phyloP scores from a whole-genome alignment of 805 yeast genomes.

The Candida palmyrensis region DNA sequence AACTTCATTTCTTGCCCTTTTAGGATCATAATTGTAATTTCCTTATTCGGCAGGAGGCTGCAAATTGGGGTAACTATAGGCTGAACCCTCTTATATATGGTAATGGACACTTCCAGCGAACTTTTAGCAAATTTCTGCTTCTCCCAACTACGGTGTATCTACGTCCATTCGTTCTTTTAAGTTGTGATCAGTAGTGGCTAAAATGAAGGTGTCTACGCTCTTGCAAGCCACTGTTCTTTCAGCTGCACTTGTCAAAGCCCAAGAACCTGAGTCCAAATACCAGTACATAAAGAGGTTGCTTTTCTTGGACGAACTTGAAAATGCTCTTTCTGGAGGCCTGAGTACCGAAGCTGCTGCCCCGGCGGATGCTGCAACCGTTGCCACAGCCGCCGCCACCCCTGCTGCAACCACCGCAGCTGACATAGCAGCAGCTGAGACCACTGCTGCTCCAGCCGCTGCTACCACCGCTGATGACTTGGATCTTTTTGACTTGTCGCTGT shows the following conservation, averaged over 20 bases:
- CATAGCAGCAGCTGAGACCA: slow-evolving; percentile 2
- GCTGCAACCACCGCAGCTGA: slow-evolving; percentile 4
- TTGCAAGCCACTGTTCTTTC: slow-evolving; percentile 4
- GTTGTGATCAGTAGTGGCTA: background rate
- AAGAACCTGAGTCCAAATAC: background rate
- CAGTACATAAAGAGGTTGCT: background rate
- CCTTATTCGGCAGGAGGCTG: too few species aligned
- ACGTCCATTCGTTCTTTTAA: slow-evolving; percentile 4
- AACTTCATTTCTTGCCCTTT: too few species aligned
- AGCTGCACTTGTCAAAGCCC: slow-evolving; percentile 2
- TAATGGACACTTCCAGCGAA: slow-evolving; percentile 1
- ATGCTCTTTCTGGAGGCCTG: background rate
- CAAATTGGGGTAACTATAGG: background rate
- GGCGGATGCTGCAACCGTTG: slow-evolving; percentile 4
- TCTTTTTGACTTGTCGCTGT: background rate
- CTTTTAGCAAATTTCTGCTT: background rate
- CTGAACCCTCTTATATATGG: background rate
- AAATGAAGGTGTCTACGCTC: slow-evolving; percentile 5
- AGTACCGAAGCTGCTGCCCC: background rate
- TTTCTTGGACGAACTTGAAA: background rate
- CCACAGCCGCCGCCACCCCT: slow-evolving; percentile 5
- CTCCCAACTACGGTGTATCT: background rate
- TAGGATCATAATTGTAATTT: background rate
- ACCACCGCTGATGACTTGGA: slow-evolving; percentile 3
- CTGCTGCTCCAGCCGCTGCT: slow-evolving; percentile 7